Evolutionary conservation across 2,329 filamentous ascomycete species (phyloP).

Genomic region (Rosellinia necatrix): DNA sequence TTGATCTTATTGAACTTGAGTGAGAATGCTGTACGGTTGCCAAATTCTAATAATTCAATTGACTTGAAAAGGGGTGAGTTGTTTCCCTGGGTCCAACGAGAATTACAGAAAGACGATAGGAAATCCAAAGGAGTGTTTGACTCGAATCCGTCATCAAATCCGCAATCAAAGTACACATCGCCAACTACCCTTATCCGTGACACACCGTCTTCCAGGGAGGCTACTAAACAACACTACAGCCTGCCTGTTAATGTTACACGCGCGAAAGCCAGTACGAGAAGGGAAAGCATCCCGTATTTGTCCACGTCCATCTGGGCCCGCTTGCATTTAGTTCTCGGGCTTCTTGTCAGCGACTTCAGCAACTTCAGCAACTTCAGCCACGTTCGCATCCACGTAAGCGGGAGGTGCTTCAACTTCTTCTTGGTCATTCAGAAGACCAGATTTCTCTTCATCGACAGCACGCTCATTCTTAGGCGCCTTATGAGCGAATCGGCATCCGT

Average conservation of each 20-base stretch:
- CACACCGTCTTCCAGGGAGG: background rate
- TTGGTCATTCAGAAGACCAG: constrained; percentile 51
- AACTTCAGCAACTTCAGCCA: constrained; percentile 29
- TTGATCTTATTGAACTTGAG: too few species aligned
- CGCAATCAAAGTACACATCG: constrained; percentile 6
- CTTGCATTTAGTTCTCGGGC: constrained; percentile 35
- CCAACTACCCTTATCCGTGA: background rate
- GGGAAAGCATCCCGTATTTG: background rate
- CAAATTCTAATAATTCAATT: background rate
- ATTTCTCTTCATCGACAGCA: constrained; percentile 54
- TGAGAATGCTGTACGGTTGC: too few species aligned
- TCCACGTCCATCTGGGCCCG: background rate
- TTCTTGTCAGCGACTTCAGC: constrained; percentile 35
- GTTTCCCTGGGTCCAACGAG: constrained; percentile 1
- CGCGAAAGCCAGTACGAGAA: background rate
- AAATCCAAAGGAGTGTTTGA: constrained; percentile 14
- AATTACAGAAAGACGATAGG: constrained; percentile 3
- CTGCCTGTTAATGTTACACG: constrained; percentile 10
- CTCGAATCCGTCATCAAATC: too few species aligned
- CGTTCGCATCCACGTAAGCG: constrained; percentile 36
- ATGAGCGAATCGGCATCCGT: constrained; percentile 38
- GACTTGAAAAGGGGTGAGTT: constrained; percentile 2
- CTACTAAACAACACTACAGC: background rate
- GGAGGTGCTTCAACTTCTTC: constrained; percentile 40
- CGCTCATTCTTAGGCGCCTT: constrained; percentile 47